phyloP scores from a whole-genome alignment of 176 grass and related monocot species.

The Carex myosuroides region DNA sequence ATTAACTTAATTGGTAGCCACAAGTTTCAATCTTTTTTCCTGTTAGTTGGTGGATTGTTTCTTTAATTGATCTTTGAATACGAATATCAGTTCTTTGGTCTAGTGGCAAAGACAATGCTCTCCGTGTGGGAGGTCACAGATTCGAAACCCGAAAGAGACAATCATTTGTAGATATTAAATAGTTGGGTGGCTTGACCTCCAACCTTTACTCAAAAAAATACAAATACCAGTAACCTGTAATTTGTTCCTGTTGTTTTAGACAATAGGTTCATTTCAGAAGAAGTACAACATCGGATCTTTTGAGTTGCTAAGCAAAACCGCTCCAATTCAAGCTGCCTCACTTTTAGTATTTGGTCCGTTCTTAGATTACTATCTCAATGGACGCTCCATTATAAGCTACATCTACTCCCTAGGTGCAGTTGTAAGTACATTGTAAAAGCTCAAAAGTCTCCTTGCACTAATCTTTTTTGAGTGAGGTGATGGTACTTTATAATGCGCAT shows the following conservation, averaged over 20 bases:
- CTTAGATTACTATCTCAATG: constrained; percentile 68
- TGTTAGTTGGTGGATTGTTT: not conserved
- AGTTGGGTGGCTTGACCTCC: too few relatives aligned
- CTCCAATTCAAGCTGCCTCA: constrained; percentile 70
- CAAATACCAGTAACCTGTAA: not conserved
- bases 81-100: too few relatives aligned
- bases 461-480: constrained; percentile 9
- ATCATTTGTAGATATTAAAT: too few relatives aligned
- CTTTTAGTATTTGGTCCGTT: constrained; percentile 73
- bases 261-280: constrained; percentile 85
- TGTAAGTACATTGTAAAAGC: constrained; percentile 45
- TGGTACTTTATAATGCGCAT: too few relatives aligned
- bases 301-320: constrained; percentile 77
- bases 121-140: too few relatives aligned
- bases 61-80: not conserved
- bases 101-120: too few relatives aligned
- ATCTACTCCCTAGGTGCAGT: constrained; percentile 52
- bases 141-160: too few relatives aligned
- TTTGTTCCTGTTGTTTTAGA: constrained; percentile 33
- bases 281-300: constrained; percentile 94
- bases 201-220: too few relatives aligned
- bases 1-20: not conserved
- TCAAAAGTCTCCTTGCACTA: not conserved
- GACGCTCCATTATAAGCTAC: constrained; percentile 53
- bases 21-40: not conserved